Base-by-base conservation (phyloP, 306 rosid genomes). In the Ochetophila trinervis region DNA sequence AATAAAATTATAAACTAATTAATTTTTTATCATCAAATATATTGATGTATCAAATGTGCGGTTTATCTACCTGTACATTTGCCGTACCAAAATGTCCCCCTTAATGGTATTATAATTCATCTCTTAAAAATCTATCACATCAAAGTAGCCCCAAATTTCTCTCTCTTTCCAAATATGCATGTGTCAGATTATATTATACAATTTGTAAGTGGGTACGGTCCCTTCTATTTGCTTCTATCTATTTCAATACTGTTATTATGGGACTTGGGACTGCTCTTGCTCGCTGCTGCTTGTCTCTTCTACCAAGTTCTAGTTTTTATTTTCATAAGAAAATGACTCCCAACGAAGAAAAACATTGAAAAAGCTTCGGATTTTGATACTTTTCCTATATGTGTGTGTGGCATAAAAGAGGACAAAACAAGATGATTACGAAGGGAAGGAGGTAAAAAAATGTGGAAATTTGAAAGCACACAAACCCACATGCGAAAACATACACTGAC, bases 271-370 rank as follows among this genome's bases (percentile, higher is more conserved):
- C 53, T 49, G 15, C 57, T 60, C 7, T 55, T 53, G 57, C 57
- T 45, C 48, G 6, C 34, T 69, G 67, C 54, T 45, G 34, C 62
- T 69, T 74, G 80, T 65, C 76, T 27, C 77, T 60, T 78, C 73
- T 63, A 45, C n/a, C 27, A 51, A 48, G 40, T 49, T 78, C 44
- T 48, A 5, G 19, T 47, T 40, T 48, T 62, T 52, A 37, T 61
- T 62, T 73, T 65, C 62, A 34, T 19, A 47, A 66, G 74, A 79
- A 79, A 74, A 70, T 74, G 77, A 79, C 83, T 66, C 23, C 54
- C 53, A 65, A 61, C 45, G 79, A 70, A 67, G 74, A 40, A 63
- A 50, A 70, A 61, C 67, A 66, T 65, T 51, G 49, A 19, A 70
- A 73, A 65, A 50, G 66, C 13, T 51, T 44, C 9, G 17, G 76